phyloP scores from a whole-genome alignment of 2,329 filamentous ascomycete genomes.

The Sclerotinia minor region DNA sequence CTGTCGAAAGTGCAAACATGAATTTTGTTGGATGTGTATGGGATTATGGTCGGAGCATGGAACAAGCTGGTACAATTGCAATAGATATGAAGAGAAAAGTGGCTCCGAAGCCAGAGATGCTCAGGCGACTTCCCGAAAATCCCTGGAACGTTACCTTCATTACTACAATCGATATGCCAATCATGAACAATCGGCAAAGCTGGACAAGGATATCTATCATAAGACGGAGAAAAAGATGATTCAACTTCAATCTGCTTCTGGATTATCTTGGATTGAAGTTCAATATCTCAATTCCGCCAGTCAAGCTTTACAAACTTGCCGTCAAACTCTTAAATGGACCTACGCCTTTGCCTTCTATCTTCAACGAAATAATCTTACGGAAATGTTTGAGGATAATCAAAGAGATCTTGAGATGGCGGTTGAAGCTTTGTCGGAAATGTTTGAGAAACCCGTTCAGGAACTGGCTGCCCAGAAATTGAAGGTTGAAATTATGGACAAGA shows the following conservation, averaged over 20 bases:
- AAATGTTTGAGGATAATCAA: conserved; percentile 98
- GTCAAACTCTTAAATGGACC: conserved; percentile 99
- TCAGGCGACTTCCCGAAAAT: conserved; percentile 86
- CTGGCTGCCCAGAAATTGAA: conserved; percentile 85
- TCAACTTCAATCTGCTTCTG: conserved; percentile 86
- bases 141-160: conserved; percentile 92
- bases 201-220: conserved; percentile 92
- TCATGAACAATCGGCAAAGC: conserved; percentile 93
- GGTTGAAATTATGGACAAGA: conserved; percentile 98
- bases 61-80: conserved; percentile 99
- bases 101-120: conserved; percentile 86
- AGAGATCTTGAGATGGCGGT: conserved; percentile 97
- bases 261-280: conserved; percentile 98
- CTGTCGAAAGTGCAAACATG: conserved; percentile 90
- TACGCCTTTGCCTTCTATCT: conserved; percentile 99
- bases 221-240: conserved; percentile 99
- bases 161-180: conserved; percentile 99
- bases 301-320: conserved; percentile 89
- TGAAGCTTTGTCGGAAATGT: conserved; percentile 97
- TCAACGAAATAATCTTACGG: conserved; percentile 90
- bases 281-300: conserved; percentile 94
- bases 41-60: conserved; percentile 97
- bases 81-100: conserved; percentile 93
- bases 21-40: conserved; percentile 99
- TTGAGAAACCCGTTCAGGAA: conserved; percentile 92